phyloP scores from a whole-genome alignment of 257 asterid genomes.

The Galeopsis tetrahit region DNA sequence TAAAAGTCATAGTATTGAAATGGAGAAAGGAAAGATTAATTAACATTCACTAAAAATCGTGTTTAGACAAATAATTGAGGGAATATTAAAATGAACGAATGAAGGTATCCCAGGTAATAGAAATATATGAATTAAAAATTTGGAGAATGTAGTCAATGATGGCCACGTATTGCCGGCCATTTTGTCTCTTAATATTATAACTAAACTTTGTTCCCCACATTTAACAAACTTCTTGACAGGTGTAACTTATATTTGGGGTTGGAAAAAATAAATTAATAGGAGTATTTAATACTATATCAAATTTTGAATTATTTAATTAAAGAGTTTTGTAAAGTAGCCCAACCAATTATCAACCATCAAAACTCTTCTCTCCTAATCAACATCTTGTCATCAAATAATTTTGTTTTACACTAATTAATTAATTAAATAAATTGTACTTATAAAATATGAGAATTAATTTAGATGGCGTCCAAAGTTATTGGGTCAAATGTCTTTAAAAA shows the following conservation, averaged over 20 bases:
- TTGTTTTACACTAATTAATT: not conserved
- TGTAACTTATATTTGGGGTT: conserved; percentile 7
- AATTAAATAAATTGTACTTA: not conserved
- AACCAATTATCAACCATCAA: conserved; percentile 31
- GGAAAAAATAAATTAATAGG: not conserved
- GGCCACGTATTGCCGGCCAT: conserved; percentile 17
- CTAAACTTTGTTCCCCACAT: conserved; percentile 2
- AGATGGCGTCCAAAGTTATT: conserved; percentile 22
- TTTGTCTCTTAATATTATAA: conserved; percentile 2
- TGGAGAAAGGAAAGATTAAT: no score
- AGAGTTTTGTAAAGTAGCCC: conserved; percentile 19
- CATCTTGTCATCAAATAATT: conserved; percentile 12
- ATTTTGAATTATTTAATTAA: not conserved
- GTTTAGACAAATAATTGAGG: no score
- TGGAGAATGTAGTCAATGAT: conserved; percentile 1
- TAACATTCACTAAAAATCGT: no score
- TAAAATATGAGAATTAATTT: not conserved
- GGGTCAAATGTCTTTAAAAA: conserved; percentile 21
- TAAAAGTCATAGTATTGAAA: no score
- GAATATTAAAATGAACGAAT: conserved; percentile 6
- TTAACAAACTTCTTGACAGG: conserved; percentile 9
- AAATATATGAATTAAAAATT: not conserved
- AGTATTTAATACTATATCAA: not conserved
- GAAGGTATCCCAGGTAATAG: not conserved
- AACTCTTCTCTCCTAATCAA: conserved; percentile 19